Base-by-base conservation (phyloP, 306 rosid genomes). In the Acmispon strigosus region DNA sequence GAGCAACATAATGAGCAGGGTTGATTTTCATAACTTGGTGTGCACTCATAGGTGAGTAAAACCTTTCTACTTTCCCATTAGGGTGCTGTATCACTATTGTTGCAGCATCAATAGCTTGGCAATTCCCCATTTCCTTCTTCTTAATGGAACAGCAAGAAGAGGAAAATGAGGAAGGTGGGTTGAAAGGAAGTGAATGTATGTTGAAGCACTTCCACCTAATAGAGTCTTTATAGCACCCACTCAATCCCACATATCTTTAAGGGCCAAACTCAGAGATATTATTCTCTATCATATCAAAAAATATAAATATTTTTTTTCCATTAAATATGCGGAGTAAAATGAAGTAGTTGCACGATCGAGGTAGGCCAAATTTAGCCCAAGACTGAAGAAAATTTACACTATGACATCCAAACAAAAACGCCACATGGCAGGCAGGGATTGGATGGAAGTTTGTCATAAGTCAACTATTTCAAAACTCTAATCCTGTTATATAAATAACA, bases 31-130 rank as follows among this genome's bases (percentile, higher is more conserved):
- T 90, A 19, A 93, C 78, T 64, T 87, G 89, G 52, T 60, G 75
- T 6, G 96, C 97, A 82, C 76, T 84, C 53, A 90, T 72, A 11
- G 90, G 55, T 50, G 88, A 82, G 69, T 83, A 90, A 7, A 84
- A 76, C 13, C 76, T 93, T 58, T 93, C 98, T 8, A 77, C 81
- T 79, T 90, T 93, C 16, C 98, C 98, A 86, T 45, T 84, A 2
- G 97, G 96, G 51, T 90, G 90, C 20, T 93, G 96, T 15, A 93
- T 82, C 64, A 82, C 88, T 29, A 93, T 61, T 0, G 96, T 85
- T 76, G 98, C 98, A 6, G 92, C 80, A 89, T 90, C 98, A 53
- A 86, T 83, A 57, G 98, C 98, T 78, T 93, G 98, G 45, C 98
- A 93, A 65, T 93, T 93, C 11, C 98, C 98, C 98, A 93, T 93